Evolutionary conservation across 345 rosid species (phyloP).

Genomic region (Iberis pinnata): DNA sequence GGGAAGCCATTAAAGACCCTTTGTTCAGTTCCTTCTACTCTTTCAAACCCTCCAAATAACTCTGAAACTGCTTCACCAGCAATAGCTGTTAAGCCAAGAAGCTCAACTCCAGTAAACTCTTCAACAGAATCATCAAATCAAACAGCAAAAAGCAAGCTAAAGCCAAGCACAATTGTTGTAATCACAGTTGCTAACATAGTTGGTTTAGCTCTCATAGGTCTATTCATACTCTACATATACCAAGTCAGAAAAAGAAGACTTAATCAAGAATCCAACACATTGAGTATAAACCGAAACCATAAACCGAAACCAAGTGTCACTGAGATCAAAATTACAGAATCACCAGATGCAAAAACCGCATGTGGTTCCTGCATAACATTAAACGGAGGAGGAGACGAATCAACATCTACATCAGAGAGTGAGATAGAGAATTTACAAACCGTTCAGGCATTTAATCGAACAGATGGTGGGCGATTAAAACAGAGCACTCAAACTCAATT

Average conservation of each 20-base stretch:
- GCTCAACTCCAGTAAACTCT: conserved; percentile 32
- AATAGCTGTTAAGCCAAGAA: conserved; percentile 80
- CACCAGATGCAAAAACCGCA: conserved; percentile 32
- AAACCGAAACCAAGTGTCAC: conserved; percentile 11
- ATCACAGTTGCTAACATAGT: conserved; percentile 58
- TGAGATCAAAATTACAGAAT: conserved; percentile 8
- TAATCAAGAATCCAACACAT: conserved; percentile 14
- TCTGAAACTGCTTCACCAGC: conserved; percentile 64
- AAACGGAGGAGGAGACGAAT: conserved; percentile 31
- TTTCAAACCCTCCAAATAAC: conserved; percentile 59
- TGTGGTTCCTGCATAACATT: conserved; percentile 57
- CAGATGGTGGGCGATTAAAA: conserved; percentile 16
- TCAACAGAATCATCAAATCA: conserved; percentile 17
- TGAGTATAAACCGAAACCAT: conserved; percentile 27
- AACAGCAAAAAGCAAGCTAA: conserved; percentile 39
- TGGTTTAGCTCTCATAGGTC: conserved; percentile 51
- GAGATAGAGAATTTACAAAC: conserved; percentile 36
- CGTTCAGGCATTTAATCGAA: conserved; percentile 8
- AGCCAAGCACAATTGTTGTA: conserved; percentile 59
- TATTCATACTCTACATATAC: conserved; percentile 60
- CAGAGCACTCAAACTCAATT: conserved; percentile 40
- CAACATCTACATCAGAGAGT: conserved; percentile 49
- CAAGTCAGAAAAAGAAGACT: conserved; percentile 48
- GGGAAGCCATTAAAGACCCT: conserved; percentile 76
- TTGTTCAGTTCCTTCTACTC: conserved; percentile 72